phyloP scores from a whole-genome alignment of 2,329 filamentous ascomycete genomes.

The Paraphaeosphaeria sporulosa region DNA sequence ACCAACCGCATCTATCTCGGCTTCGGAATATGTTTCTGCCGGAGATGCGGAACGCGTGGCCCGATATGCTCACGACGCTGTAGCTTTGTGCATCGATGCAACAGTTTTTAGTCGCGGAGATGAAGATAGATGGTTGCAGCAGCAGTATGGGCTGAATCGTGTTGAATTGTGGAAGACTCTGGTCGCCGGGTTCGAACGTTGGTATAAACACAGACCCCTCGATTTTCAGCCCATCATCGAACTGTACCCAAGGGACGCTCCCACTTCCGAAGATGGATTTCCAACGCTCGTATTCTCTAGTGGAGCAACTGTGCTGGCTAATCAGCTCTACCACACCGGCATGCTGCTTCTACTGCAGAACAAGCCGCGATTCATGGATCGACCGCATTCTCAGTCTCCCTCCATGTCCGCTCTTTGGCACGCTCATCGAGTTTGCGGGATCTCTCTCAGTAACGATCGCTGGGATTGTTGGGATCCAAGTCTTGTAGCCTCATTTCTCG shows the following conservation, averaged over 20 bases:
- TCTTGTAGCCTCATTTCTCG: conserved; percentile 56
- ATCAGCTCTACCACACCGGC: conserved; percentile 65
- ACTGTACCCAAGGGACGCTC: conserved; percentile 34
- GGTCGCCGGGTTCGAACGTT: conserved; percentile 24
- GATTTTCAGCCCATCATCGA: conserved; percentile 43
- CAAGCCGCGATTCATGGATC: conserved; percentile 56
- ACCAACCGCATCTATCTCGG: conserved; percentile 15
- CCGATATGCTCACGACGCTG: conserved; percentile 22
- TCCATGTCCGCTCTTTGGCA: conserved; percentile 58
- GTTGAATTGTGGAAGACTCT: conserved; percentile 31
- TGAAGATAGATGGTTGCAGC: conserved; percentile 28
- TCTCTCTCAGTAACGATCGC: conserved; percentile 57
- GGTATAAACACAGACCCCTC: conserved; percentile 30
- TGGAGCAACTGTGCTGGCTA: conserved; percentile 54
- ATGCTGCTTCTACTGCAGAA: conserved; percentile 62
- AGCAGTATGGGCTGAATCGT: conserved; percentile 28
- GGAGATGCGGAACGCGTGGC: conserved; percentile 14
- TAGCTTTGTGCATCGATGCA: conserved; percentile 31
- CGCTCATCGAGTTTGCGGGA: conserved; percentile 58
- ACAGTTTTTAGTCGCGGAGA: conserved; percentile 31
- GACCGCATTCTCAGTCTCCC: conserved; percentile 37
- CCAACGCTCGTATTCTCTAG: conserved; percentile 57
- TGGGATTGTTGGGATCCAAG: conserved; percentile 58
- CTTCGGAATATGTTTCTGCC: not conserved
- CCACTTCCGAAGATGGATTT: conserved; percentile 37